Evolutionary conservation across 2,329 filamentous ascomycete species (phyloP), one percentile per base, ranked within the genome.

Genomic region (Botrytis galanthina): DNA sequence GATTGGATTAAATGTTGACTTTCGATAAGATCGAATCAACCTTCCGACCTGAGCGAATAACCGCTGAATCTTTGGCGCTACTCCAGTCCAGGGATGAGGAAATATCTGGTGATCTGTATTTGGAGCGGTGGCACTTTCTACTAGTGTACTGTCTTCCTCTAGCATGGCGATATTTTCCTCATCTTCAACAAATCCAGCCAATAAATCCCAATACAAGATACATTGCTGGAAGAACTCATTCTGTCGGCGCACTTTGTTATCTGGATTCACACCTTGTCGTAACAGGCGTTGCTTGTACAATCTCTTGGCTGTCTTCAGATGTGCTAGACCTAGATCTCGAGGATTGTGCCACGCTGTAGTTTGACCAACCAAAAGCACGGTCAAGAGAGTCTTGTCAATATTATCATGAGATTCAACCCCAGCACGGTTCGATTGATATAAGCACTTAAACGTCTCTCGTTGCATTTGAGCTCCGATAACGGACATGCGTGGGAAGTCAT

Each of bases 261-360:
- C 77, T 3, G 73, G 39, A 9, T 48, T 44, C 4, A 4, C 48
- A 4, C 51, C 60, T 70, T 80, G 79, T n/a, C 76, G 73, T 42
- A 76, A 76, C 1, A 78, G 46, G 44, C 79, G 74, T 29, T 74
- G 70, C 46, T 73, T 73, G 69, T 79, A 78, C 16, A 80, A 44
- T 37, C 78, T 75, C 68, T 80, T 79, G 16, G 79, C 79, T 0
- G 78, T 79, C 51, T 77, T 78, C n/a, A 80, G 35, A 72, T 80
- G 79, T 8, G 78, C 74, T 4, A 80, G 64, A 35, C 88, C 88
- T 7, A 90, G 82, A 68, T 87, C 86, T 57, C 82, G 84, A 26
- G 86, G 84, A 63, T 89, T 85, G 72, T 90, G 88, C 88, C 88
- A 90, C 51, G 86, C 86, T 8, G 88, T 87, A 1, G 87, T 88